These are phyloP conservation scores for Cenchrus americanus DNA, from an alignment of 176 grass and related monocot genomes.

Conservation along the genomic window DNA sequence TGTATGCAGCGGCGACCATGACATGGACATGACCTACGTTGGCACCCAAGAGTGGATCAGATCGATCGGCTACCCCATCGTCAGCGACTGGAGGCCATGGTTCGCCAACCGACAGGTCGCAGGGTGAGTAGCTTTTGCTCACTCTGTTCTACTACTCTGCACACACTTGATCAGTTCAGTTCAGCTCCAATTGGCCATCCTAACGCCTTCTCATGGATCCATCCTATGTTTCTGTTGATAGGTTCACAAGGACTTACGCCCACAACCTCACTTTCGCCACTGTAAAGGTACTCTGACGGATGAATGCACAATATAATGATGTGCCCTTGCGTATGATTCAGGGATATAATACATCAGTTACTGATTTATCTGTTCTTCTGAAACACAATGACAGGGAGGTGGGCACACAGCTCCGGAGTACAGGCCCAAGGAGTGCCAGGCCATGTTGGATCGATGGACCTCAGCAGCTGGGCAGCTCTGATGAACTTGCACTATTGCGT, in stretches of 20 bases:
- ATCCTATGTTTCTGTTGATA: not conserved
- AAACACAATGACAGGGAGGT: constrained; percentile 5
- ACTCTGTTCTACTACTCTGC: no score
- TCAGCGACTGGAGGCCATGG: constrained; percentile 60
- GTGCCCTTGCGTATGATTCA: not conserved
- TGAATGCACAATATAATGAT: not conserved
- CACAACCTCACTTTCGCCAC: constrained; percentile 89
- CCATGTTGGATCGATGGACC: constrained; percentile 42
- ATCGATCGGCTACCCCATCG: constrained; percentile 47
- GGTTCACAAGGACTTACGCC: constrained; percentile 64
- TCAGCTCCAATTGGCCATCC: not conserved
- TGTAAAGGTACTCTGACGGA: constrained; percentile 51
- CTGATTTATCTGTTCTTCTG: not conserved
- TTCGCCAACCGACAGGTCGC: constrained; percentile 55
- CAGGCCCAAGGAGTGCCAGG: constrained; percentile 28
- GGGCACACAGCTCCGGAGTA: constrained; percentile 40
- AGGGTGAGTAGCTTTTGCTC: constrained; percentile 21
- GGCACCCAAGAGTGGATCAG: constrained; percentile 63
- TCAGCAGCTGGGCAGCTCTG: constrained; percentile 30
- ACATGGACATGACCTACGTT: constrained; percentile 47
- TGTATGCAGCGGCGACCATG: constrained; percentile 45
- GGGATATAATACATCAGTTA: no score
- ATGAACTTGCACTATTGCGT: not conserved
- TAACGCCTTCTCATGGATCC: not conserved
- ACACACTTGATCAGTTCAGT: not conserved